Evolutionary conservation across 257 asterid species (phyloP).

Genomic region (Fraxinus anomala): DNA sequence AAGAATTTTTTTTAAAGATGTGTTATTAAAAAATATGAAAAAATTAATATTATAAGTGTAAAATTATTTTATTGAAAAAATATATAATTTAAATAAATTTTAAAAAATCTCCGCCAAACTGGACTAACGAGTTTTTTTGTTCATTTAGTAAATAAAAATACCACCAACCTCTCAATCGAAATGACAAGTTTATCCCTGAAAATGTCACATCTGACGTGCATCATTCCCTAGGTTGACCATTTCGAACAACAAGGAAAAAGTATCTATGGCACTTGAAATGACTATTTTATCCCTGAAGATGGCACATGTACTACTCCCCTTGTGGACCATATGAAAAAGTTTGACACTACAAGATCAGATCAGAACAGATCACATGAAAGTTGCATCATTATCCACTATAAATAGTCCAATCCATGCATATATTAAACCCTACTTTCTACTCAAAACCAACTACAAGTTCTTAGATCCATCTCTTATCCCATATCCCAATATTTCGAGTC

Average conservation of each 20-base stretch:
- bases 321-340: constrained; percentile 22
- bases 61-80: too few relatives aligned
- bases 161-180: background rate
- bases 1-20: too few relatives aligned
- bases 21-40: too few relatives aligned
- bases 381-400: constrained; percentile 21
- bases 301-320: constrained; percentile 5
- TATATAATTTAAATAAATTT: too few relatives aligned
- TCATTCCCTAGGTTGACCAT: too few relatives aligned
- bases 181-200: too few relatives aligned
- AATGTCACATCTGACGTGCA: too few relatives aligned
- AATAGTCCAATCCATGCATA: constrained; percentile 24
- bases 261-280: constrained; percentile 3
- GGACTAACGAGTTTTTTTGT: too few relatives aligned
- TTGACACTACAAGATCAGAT: background rate
- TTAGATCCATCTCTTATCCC: constrained; percentile 8
- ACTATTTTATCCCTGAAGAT: constrained; percentile 26
- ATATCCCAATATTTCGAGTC: background rate
- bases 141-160: too few relatives aligned
- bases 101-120: too few relatives aligned
- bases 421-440: constrained; percentile 13
- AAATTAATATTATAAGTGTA: too few relatives aligned
- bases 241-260: too few relatives aligned
- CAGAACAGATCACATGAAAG: background rate
- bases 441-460: background rate